These are phyloP conservation scores for Clarireedia monteithiana DNA, from an alignment of 2,329 filamentous ascomycete genomes.

Conservation along the genomic window DNA sequence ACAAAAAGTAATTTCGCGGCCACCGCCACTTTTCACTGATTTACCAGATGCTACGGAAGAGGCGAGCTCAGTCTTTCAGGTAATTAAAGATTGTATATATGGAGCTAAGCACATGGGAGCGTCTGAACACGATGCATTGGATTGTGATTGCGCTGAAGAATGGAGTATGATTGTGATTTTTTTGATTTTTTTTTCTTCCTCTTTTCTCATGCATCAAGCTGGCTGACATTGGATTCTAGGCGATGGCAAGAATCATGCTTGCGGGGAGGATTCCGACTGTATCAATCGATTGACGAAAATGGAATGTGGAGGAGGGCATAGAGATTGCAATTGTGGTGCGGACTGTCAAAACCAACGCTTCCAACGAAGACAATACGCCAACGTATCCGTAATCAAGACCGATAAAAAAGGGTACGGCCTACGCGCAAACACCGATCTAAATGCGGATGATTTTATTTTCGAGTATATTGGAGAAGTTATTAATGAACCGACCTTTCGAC, in stretches of 20 bases:
- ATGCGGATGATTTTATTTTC: slow-evolving; percentile 85
- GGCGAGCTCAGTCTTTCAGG: slow-evolving; percentile 67
- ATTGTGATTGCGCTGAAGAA: slow-evolving; percentile 92
- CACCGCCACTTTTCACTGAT: slow-evolving; percentile 62
- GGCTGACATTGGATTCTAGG: slow-evolving; percentile 37
- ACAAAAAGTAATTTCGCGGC: slow-evolving; percentile 57
- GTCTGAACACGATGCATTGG: slow-evolving; percentile 82
- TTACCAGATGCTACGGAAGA: slow-evolving; percentile 72
- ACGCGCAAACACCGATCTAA: slow-evolving; percentile 69
- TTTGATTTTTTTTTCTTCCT: slow-evolving; percentile 3
- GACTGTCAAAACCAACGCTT: slow-evolving; percentile 94
- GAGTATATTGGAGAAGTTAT: slow-evolving; percentile 99
- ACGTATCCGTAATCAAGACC: slow-evolving; percentile 92
- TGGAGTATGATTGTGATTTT: slow-evolving; percentile 65
- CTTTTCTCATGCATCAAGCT: background rate
- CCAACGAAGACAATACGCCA: slow-evolving; percentile 79
- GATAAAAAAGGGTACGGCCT: slow-evolving; percentile 96
- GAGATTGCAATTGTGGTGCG: slow-evolving; percentile 75
- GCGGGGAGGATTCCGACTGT: slow-evolving; percentile 93
- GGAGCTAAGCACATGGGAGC: slow-evolving; percentile 85
- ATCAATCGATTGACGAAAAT: slow-evolving; percentile 98
- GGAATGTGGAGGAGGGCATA: slow-evolving; percentile 66
- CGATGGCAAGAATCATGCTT: slow-evolving; percentile 68
- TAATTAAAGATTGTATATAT: slow-evolving; percentile 82
- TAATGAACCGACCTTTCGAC: slow-evolving; percentile 81